Evolutionary conservation across 2,329 filamentous ascomycete genomes (phyloP), one percentile per base, ranked within the genome.

Genomic region (Spiromastix sp.): DNA sequence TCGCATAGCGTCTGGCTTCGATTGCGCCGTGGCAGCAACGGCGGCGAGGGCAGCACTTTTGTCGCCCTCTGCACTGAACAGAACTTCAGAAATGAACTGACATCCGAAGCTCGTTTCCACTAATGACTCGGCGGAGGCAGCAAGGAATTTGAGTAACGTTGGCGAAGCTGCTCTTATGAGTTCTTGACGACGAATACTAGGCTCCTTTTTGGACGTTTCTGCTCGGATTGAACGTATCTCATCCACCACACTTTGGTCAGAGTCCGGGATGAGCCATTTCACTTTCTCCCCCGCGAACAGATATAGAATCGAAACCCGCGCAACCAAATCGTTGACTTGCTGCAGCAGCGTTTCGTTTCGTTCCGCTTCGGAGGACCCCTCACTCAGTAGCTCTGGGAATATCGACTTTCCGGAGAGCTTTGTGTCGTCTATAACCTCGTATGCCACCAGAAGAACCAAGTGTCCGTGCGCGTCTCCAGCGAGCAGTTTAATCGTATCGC

Each of bases 391-490:
- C 59, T 96, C 89, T 0, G 84, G 71, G 59, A 94, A 85, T 45
- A 98, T 82, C 20, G 82, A 71, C 64, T 93, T 96, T 33, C 78
- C 71, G 3, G 78, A 84, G 51, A 94, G 70, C 45, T 93, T 87
- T 7, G 91, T 98, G 56, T 98, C 91, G 49, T 98, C 91, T 32
- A 94, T 78, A 32, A 94, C 79, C 50, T 96, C 91, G 55, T 87
- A 86, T 1, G 85, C 85, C 2, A 86, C 72, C 37, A 96, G 70
- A 21, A 98, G 74, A 36, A 96, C 73, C 42, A 80, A 70, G 53
- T 94, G 85, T 2, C 78, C 91, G 50, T 87, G 62, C 5, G 70
- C 58, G 52, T 98, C 89, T 31, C 75, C 78, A 2, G 86, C 84
- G 75, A 98, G 85, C 44, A 82, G 67, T 53, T 87, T 79, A 45